Conservation (phyloP, 495 filamentous ascomycete genomes). For the Jackrogersella multiformis region DNA sequence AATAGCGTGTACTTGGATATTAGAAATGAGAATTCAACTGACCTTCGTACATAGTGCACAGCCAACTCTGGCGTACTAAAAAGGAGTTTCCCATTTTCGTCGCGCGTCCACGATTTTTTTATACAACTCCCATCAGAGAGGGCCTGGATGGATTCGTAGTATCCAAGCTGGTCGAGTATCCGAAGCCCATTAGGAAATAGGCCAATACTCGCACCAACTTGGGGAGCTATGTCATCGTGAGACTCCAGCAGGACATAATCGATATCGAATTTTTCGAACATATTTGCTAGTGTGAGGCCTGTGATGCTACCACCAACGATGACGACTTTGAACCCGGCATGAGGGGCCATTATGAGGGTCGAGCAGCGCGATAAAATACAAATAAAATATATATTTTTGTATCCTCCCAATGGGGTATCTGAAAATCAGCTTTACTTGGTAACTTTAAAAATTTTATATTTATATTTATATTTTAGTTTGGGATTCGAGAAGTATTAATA, state of each 20-base stretch:
- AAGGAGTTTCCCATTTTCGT: neutral
- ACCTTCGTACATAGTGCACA: neutral
- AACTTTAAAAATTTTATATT: no score
- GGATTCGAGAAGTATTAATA: no score
- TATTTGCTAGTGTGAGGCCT: neutral
- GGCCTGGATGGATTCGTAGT: neutral
- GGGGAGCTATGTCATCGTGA: neutral
- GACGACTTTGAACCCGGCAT: neutral
- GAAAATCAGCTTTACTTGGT: no score
- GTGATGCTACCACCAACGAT: neutral
- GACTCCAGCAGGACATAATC: neutral
- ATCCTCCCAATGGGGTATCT: no score
- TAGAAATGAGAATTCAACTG: neutral
- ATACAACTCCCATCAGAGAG: neutral
- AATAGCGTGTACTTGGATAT: neutral
- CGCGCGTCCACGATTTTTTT: neutral
- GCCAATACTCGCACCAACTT: neutral
- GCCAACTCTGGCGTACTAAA: neutral
- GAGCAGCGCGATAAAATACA: no score
- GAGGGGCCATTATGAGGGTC: no score
- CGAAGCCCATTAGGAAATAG: neutral
- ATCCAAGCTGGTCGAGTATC: neutral
- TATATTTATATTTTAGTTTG: no score
- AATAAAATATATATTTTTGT: no score
- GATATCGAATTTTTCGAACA: neutral